Evolutionary conservation across 805 yeast species (phyloP).

Genomic region (Zygosaccharomyces rouxii): DNA sequence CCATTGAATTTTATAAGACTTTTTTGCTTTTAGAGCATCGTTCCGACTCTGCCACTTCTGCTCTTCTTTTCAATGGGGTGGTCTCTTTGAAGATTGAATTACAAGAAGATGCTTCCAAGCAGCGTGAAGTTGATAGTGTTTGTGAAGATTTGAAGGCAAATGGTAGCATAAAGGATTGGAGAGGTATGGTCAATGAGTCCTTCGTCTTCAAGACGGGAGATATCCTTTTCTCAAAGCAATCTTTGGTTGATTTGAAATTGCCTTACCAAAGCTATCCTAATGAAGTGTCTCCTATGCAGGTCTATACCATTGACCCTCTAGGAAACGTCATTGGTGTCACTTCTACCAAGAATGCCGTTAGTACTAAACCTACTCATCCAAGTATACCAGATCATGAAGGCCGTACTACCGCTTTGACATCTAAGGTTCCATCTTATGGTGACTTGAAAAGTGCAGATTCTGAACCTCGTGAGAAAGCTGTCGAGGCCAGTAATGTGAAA

Average conservation of each 20-base stretch:
- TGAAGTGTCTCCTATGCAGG: slow-evolving; percentile 66
- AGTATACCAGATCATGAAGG: slow-evolving; percentile 8
- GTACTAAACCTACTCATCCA: slow-evolving; percentile 34
- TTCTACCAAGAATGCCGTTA: slow-evolving; percentile 48
- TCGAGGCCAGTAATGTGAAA: slow-evolving; percentile 5
- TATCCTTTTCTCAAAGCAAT: slow-evolving; percentile 23
- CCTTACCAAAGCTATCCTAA: slow-evolving; percentile 60
- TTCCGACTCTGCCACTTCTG: slow-evolving; percentile 8
- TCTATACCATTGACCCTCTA: slow-evolving; percentile 73
- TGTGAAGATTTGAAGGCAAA: slow-evolving; percentile 8
- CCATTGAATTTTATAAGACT: slow-evolving; percentile 50
- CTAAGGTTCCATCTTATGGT: slow-evolving; percentile 13
- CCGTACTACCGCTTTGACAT: slow-evolving; percentile 13
- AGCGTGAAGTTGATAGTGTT: slow-evolving; percentile 7
- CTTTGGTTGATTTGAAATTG: slow-evolving; percentile 24
- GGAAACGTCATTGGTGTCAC: slow-evolving; percentile 79
- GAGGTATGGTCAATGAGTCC: slow-evolving; percentile 39
- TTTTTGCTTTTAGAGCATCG: slow-evolving; percentile 18
- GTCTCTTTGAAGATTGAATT: slow-evolving; percentile 29
- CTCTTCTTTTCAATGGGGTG: slow-evolving; percentile 18
- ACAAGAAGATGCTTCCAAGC: slow-evolving; percentile 19
- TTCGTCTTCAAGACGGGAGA: slow-evolving; percentile 34
- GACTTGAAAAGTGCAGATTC: slow-evolving; percentile 10
- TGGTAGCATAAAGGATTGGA: slow-evolving; percentile 40
- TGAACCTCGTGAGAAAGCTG: slow-evolving; percentile 4